Conservation (phyloP, 2,329 filamentous ascomycete genomes). For the Juglanconis sp. region DNA sequence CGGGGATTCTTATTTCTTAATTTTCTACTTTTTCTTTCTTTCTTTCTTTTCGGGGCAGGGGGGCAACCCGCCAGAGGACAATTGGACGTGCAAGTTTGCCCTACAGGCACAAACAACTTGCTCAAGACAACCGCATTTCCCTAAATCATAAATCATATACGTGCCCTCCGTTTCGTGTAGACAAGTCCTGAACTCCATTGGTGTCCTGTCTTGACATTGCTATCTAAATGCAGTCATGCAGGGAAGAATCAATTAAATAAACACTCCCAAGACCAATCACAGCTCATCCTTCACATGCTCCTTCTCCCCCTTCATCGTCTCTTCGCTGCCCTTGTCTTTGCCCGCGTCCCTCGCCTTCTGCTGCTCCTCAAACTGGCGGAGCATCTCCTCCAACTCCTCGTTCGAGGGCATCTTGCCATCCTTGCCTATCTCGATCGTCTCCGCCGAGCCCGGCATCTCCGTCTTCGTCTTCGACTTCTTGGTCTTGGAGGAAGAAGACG, state of each 20-base stretch:
- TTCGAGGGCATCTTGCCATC: conserved; percentile 41
- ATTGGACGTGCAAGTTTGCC: too few species aligned
- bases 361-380: conserved; percentile 40
- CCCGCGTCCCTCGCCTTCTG: conserved; percentile 21
- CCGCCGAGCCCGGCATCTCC: conserved; percentile 26
- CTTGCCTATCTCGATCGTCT: conserved; percentile 40
- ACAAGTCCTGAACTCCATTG: not conserved
- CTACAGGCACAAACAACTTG: too few species aligned
- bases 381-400: conserved; percentile 49
- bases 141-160: too few species aligned
- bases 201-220: not conserved
- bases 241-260: not conserved
- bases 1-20: too few species aligned
- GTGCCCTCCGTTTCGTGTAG: too few species aligned
- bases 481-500: conserved; percentile 27
- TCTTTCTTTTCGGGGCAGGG: too few species aligned
- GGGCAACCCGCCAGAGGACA: too few species aligned
- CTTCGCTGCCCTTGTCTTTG: conserved; percentile 19
- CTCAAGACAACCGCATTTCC: too few species aligned
- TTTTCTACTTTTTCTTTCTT: too few species aligned
- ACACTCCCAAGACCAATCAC: conserved; percentile 17
- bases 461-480: conserved; percentile 43
- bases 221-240: not conserved
- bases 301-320: conserved; percentile 24
- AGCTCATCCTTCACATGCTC: conserved; percentile 31